Base-by-base conservation (phyloP, 139 green algal species). In the Chlamydomonas incerta region DNA sequence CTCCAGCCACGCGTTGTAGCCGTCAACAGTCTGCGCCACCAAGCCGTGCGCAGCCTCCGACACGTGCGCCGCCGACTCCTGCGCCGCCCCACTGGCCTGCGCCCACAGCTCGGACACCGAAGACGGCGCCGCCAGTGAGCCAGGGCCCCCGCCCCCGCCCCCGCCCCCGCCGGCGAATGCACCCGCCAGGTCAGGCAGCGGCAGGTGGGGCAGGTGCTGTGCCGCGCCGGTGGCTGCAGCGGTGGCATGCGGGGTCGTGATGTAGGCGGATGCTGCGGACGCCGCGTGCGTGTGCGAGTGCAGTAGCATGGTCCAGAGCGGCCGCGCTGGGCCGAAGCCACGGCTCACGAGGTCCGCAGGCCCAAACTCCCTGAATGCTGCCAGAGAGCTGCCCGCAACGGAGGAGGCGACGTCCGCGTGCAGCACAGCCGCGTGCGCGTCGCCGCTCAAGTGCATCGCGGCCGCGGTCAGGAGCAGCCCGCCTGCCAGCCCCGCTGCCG, bases 1-100 rank as follows among this genome's bases (percentile, higher is more conserved):
- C 77, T 83, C 34, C 29, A 74, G 63, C 77, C 77, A 83, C 41
- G 9, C 15, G 41, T 83, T 83, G 63, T 83, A 83, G n/a, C 24
- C 63, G 21, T 66, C 77, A 4, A 31, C 47, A 5, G 37, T 3
- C 15, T 26, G 6, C 20, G 10, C 77, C 41, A 74, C 41, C 0
- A 63, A 29, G 47, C 60, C 77, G 20, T 46, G 77, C 63, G 50
- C 63, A n/a, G 77, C 77, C 29, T 11, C 41, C 5, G 41, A 50
- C 41, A 50, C 41, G 41, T 50, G 41, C 5, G 6, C 41, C 13
- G 77, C 41, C 41, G 77, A 46, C 29, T 35, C 46, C 46, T 47
- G 63, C 2, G 28, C 77, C 17, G 65, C 37, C 1, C 24, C 63
- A 23, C 46, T 63, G 10, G 77, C 63, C 18, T 65, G 41, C 1